phyloP scores from a whole-genome alignment of 2,329 filamentous ascomycete species.

The Xylariaceae sp. region DNA sequence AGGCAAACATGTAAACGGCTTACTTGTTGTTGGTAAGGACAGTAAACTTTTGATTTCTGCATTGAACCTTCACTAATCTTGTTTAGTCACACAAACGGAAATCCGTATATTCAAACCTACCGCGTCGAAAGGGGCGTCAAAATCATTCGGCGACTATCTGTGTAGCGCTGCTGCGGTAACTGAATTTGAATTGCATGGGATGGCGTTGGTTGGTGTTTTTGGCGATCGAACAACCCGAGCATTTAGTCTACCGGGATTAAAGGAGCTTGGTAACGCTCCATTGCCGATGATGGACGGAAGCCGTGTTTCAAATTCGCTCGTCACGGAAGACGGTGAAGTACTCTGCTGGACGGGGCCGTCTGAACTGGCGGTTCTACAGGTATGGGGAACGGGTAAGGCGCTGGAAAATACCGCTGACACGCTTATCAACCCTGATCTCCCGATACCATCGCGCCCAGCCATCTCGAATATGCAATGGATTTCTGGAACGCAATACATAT shows the following conservation, averaged over 20 bases:
- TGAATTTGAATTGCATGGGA: conserved; percentile 75
- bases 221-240: conserved; percentile 81
- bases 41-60: not conserved
- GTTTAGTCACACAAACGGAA: conserved; percentile 65
- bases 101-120: conserved; percentile 89
- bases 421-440: conserved; percentile 77
- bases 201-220: conserved; percentile 83
- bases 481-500: conserved; percentile 89
- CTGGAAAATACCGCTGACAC: conserved; percentile 71
- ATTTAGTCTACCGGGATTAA: conserved; percentile 86
- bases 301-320: conserved; percentile 71
- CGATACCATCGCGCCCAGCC: conserved; percentile 81
- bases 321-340: conserved; percentile 81
- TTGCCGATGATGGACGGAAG: conserved; percentile 76
- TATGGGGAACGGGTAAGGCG: conserved; percentile 78
- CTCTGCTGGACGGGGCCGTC: conserved; percentile 89
- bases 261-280: conserved; percentile 76
- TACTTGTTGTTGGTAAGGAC: conserved; percentile 73
- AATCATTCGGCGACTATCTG: conserved; percentile 81
- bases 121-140: conserved; percentile 86
- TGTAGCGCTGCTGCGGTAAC: conserved; percentile 84
- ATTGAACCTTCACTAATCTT: conserved; percentile 31
- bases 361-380: conserved; percentile 81
- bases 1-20: conserved; percentile 78
- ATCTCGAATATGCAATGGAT: conserved; percentile 98